These are phyloP conservation scores for Penicillium paxilli DNA, from an alignment of 495 filamentous ascomycete genomes.

Conservation along the genomic window DNA sequence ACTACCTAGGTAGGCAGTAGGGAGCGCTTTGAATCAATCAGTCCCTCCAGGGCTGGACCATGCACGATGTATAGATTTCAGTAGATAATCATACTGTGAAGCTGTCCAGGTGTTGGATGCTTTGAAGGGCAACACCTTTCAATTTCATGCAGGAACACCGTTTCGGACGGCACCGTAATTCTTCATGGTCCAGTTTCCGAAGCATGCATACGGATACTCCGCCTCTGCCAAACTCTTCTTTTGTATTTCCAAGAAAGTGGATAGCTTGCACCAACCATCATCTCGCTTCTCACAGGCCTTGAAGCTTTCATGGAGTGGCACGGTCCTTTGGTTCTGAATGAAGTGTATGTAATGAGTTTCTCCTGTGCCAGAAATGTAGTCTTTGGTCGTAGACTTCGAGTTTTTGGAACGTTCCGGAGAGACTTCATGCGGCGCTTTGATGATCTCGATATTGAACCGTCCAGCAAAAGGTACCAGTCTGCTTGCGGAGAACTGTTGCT, in stretches of 20 bases:
- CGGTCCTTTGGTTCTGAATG: constrained; percentile 61
- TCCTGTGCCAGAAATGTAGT: constrained; percentile 14
- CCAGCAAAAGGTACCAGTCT: constrained; percentile 61
- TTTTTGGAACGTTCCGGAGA: constrained; percentile 39
- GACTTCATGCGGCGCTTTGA: constrained; percentile 55
- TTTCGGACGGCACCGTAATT: constrained; percentile 15
- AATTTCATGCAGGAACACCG: constrained; percentile 17
- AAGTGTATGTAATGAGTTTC: constrained; percentile 64
- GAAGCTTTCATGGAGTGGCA: constrained; percentile 58
- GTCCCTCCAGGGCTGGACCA: too few relatives aligned
- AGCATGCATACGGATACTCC: constrained; percentile 54
- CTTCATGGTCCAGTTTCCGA: constrained; percentile 19
- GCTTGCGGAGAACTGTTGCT: constrained; percentile 54
- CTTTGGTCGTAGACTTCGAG: constrained; percentile 5
- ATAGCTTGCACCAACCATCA: constrained; percentile 67
- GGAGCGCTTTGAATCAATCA: too few relatives aligned
- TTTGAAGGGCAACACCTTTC: too few relatives aligned
- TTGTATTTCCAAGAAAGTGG: constrained; percentile 54
- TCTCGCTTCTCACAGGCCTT: constrained; percentile 54
- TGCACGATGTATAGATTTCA: too few relatives aligned
- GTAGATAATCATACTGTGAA: too few relatives aligned
- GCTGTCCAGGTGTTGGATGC: too few relatives aligned
- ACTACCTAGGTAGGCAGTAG: too few relatives aligned
- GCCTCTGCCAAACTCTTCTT: constrained; percentile 44
- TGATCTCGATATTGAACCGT: constrained; percentile 64